phyloP scores from a whole-genome alignment of 345 rosid genomes.

The Brassica juncea region DNA sequence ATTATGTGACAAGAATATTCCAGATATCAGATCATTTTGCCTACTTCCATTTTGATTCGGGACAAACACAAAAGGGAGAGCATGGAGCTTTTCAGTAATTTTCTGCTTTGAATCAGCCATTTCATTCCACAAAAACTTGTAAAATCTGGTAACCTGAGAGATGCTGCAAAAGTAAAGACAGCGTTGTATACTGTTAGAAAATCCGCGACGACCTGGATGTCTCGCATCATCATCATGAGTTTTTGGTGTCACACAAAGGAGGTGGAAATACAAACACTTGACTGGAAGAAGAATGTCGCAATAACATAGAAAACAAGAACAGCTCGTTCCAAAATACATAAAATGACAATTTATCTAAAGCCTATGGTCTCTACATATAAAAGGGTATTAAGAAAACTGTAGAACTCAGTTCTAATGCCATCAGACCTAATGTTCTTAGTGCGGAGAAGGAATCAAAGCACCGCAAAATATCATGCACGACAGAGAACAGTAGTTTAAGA shows the following conservation, averaged over 20 bases:
- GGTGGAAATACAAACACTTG: constrained; percentile 15
- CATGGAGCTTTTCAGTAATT: constrained; percentile 52
- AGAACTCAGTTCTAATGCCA: constrained; percentile 10
- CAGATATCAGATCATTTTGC: constrained; percentile 55
- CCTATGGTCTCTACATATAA: constrained; percentile 6
- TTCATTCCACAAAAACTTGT: constrained; percentile 74
- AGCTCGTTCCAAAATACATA: neutral
- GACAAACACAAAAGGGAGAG: constrained; percentile 66
- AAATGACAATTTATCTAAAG: constrained; percentile 15
- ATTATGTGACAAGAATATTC: constrained; percentile 60
- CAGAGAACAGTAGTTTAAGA: constrained; percentile 7
- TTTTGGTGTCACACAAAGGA: neutral
- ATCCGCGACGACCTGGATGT: neutral
- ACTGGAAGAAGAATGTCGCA: constrained; percentile 15
- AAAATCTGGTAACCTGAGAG: constrained; percentile 73
- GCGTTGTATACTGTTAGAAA: constrained; percentile 19
- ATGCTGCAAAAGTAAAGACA: constrained; percentile 56
- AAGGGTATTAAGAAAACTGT: neutral
- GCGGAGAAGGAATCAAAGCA: neutral
- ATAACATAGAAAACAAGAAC: neutral
- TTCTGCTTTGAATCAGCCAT: constrained; percentile 53
- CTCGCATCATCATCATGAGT: neutral
- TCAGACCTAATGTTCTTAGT: neutral
- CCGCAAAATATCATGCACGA: constrained; percentile 11
- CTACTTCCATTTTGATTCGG: constrained; percentile 52